phyloP scores from a whole-genome alignment of 2,329 filamentous ascomycete genomes.

The Daldinia sp. region DNA sequence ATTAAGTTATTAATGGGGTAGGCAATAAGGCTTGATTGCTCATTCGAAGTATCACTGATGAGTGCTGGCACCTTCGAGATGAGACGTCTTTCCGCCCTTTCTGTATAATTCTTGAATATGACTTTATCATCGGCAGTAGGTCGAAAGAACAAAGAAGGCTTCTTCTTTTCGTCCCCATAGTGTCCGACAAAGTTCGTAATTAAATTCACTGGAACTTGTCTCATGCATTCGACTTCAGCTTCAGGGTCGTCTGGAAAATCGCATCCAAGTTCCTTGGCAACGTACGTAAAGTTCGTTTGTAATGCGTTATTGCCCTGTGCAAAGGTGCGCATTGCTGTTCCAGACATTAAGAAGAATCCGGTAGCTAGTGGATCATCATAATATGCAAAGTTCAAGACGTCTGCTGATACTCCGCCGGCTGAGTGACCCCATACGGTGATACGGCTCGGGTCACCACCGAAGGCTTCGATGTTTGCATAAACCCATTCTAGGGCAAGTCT shows the following conservation, averaged over 20 bases:
- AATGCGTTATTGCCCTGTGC: constrained; percentile 45
- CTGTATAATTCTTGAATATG: constrained; percentile 53
- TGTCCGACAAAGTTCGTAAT: constrained; percentile 52
- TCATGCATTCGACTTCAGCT: constrained; percentile 56
- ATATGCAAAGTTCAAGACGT: constrained; percentile 46
- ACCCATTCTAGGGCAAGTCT: constrained; percentile 55
- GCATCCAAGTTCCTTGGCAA: constrained; percentile 55
- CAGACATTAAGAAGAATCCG: constrained; percentile 46
- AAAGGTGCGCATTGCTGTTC: constrained; percentile 43
- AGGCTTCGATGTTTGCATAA: constrained; percentile 52
- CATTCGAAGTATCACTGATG: constrained; percentile 46
- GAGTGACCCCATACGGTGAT: constrained; percentile 47
- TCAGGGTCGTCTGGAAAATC: constrained; percentile 52
- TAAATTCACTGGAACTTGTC: constrained; percentile 49
- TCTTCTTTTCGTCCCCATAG: constrained; percentile 46
- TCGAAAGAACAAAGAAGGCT: constrained; percentile 49
- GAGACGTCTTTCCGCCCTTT: constrained; percentile 45
- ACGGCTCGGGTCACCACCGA: constrained; percentile 51
- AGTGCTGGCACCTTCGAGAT: constrained; percentile 49
- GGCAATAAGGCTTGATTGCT: constrained; percentile 45
- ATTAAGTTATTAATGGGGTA: constrained; percentile 42
- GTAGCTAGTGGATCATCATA: constrained; percentile 41
- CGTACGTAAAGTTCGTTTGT: constrained; percentile 56
- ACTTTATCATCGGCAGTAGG: constrained; percentile 50
- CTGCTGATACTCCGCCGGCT: constrained; percentile 44